These are phyloP conservation scores for Citrus maxima DNA, from an alignment of 345 rosid genomes.

Conservation along the genomic window DNA sequence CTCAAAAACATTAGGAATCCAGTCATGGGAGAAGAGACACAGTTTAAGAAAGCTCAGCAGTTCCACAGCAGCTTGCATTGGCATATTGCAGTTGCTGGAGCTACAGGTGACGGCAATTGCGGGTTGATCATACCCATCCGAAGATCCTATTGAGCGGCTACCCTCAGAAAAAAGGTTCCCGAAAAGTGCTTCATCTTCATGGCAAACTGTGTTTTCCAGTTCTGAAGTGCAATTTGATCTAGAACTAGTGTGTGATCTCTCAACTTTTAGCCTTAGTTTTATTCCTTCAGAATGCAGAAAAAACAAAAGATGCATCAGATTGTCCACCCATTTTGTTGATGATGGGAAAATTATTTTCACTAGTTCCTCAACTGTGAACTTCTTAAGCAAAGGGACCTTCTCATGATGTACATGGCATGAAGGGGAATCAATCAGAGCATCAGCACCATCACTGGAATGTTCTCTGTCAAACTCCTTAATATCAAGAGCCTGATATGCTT, in stretches of 20 bases:
- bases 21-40: constrained; percentile 65
- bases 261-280: constrained; percentile 66
- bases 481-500: constrained; percentile 44
- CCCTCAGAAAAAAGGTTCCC: constrained; percentile 94
- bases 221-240: constrained; percentile 63
- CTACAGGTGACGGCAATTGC: constrained; percentile 43
- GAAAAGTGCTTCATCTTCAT: constrained; percentile 94
- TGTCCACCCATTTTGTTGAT: constrained; percentile 76
- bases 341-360: constrained; percentile 65
- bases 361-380: constrained; percentile 57
- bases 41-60: constrained; percentile 68
- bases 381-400: constrained; percentile 63
- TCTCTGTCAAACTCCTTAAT: constrained; percentile 44
- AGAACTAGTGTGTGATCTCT: constrained; percentile 54
- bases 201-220: constrained; percentile 69
- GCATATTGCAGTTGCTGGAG: constrained; percentile 62
- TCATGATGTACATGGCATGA: constrained; percentile 49
- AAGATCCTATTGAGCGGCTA: constrained; percentile 64
- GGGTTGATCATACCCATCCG: constrained; percentile 71
- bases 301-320: constrained; percentile 58
- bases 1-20: constrained; percentile 62
- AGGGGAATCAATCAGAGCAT: constrained; percentile 34
- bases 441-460: constrained; percentile 26
- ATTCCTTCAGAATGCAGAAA: constrained; percentile 81
- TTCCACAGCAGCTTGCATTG: constrained; percentile 75